Percentiles rank a stretch among this genome's conserved stretches.
Conservation (phyloP, 2,329 filamentous ascomycete genomes). For the Calonectria crousiana region DNA sequence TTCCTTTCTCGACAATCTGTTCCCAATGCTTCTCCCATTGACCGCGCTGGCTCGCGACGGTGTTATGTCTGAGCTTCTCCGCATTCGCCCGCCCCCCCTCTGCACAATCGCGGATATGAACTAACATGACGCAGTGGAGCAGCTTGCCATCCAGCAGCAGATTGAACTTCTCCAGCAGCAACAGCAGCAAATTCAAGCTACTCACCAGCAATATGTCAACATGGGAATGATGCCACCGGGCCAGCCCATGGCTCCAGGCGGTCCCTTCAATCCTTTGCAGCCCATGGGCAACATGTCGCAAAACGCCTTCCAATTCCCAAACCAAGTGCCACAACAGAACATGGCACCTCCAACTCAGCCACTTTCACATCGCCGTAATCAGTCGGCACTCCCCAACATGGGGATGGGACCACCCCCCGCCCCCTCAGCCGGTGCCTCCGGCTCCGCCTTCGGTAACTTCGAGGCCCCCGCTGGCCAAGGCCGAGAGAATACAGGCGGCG, state of each 20-base stretch:
- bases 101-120: constrained; percentile 8
- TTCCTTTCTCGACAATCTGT: neutral
- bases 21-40: neutral
- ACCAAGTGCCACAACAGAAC: constrained; percentile 79
- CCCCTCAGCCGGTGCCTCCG: constrained; percentile 90
- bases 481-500: constrained; percentile 59
- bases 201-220: constrained; percentile 97
- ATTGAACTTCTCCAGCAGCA: constrained; percentile 98
- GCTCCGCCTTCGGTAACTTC: constrained; percentile 83
- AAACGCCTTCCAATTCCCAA: constrained; percentile 90
- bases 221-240: constrained; percentile 94
- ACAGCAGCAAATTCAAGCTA: constrained; percentile 96
- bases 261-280: constrained; percentile 82
- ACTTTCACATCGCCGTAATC: constrained; percentile 93
- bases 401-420: constrained; percentile 89
- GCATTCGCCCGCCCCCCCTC: neutral
- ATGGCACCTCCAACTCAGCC: constrained; percentile 84
- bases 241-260: constrained; percentile 78
- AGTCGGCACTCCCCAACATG: constrained; percentile 95
- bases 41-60: neutral
- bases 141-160: constrained; percentile 97
- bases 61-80: neutral
- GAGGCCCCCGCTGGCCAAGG: constrained; percentile 64
- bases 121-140: constrained; percentile 78
- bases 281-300: constrained; percentile 84